Percentiles rank a stretch among this genome's conserved stretches.
Conservation (phyloP, 163 green algal species). For the Chlorella variabilis region DNA sequence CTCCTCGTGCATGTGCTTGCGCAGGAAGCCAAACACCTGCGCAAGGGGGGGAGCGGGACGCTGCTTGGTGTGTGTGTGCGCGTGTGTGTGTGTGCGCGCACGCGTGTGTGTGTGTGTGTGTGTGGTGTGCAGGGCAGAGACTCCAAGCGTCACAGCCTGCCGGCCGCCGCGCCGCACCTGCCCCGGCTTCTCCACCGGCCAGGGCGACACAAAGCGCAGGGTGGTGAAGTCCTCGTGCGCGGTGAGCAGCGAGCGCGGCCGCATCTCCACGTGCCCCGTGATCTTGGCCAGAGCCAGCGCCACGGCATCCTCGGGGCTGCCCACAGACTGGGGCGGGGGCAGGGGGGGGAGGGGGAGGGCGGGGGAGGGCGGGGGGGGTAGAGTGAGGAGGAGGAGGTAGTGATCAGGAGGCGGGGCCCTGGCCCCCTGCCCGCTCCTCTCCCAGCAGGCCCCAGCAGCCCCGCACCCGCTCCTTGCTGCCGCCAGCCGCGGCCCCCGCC, state of each 20-base stretch:
- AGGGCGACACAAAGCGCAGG: slow-evolving; percentile 70
- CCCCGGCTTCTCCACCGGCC: slow-evolving; percentile 48
- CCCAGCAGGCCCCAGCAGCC: neutral
- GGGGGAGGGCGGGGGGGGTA: no score
- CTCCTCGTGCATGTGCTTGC: slow-evolving; percentile 70
- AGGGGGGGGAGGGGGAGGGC: neutral
- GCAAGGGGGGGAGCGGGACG: neutral
- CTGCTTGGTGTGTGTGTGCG: no score
- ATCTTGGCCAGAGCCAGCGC: slow-evolving; percentile 91
- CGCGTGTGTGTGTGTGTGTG: no score
- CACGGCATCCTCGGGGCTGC: slow-evolving; percentile 75
- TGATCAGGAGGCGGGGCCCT: neutral
- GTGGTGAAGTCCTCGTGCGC: slow-evolving; percentile 90
- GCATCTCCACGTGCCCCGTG: slow-evolving; percentile 84
- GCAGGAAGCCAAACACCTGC: slow-evolving; percentile 78
- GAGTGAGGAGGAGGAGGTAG: neutral
- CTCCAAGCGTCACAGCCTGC: no score
- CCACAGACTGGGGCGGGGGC: neutral
- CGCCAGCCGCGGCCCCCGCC: no score
- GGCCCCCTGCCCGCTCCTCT: no score
- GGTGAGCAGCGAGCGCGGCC: slow-evolving; percentile 87
- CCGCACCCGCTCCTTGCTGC: no score
- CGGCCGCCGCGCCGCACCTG: no score
- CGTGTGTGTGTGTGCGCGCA: no score
- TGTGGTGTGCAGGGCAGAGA: no score